phyloP scores from a whole-genome alignment of 2,329 filamentous ascomycete genomes.

The Cladophialophora yegresii region DNA sequence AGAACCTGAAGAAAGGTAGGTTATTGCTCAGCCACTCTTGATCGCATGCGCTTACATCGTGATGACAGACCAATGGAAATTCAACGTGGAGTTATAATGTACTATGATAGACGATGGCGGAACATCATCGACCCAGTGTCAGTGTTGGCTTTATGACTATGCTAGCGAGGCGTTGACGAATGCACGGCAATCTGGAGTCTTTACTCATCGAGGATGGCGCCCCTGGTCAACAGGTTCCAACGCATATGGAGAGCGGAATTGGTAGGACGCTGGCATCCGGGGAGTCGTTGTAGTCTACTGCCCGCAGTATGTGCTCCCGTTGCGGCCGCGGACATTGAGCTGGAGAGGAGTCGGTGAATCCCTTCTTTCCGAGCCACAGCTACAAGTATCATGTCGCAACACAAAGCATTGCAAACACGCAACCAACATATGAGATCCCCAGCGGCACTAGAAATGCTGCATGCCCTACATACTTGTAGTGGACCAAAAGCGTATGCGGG shows the following conservation, averaged over 20 bases:
- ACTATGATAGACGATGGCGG: constrained; percentile 8
- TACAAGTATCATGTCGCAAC: not conserved
- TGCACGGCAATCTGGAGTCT: constrained; percentile 15
- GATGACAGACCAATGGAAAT: constrained; percentile 48
- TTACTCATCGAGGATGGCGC: constrained; percentile 10
- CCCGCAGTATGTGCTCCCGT: not conserved
- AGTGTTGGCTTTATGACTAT: not conserved
- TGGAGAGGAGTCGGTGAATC: not conserved
- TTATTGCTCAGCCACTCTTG: constrained; percentile 31
- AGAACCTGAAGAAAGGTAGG: constrained; percentile 84
- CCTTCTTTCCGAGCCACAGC: not conserved
- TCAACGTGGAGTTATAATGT: constrained; percentile 48
- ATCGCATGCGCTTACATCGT: constrained; percentile 1
- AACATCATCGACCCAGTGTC: not conserved
- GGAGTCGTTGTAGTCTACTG: not conserved
- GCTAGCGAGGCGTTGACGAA: constrained; percentile 25
- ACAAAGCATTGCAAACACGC: not conserved
- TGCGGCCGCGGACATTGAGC: not conserved
- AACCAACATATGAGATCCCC: not conserved
- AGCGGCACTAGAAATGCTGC: not conserved
- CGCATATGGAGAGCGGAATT: not conserved
- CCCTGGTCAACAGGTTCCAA: not conserved
- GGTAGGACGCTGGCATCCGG: not conserved
- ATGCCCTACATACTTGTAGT: not conserved
- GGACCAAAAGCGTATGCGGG: not conserved